Conservation (phyloP, 805 yeast genomes). For the Isabelozyma heimii region DNA sequence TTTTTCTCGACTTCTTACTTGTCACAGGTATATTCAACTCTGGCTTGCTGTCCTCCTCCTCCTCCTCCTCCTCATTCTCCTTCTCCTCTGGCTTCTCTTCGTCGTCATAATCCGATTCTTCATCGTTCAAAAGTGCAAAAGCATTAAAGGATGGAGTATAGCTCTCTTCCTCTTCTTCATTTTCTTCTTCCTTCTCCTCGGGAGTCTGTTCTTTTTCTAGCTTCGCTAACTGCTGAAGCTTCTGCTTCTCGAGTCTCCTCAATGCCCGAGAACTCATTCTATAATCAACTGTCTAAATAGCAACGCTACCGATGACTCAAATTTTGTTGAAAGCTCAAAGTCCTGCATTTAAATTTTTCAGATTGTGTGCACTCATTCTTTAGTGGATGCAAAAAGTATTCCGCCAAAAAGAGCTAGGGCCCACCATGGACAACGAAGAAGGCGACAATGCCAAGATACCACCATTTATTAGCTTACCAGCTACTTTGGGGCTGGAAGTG, state of each 20-base stretch:
- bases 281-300: background rate
- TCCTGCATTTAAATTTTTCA: background rate
- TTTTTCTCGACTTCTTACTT: conserved; percentile 14
- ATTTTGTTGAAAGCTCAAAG: background rate
- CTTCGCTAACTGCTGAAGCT: conserved; percentile 8
- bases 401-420: background rate
- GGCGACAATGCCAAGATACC: too few relatives aligned
- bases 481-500: background rate
- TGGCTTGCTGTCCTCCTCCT: background rate
- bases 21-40: conserved; percentile 9
- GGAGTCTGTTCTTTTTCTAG: conserved; percentile 2
- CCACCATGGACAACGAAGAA: conserved; percentile 11
- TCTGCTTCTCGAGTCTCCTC: conserved; percentile 38
- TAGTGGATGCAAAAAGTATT: conserved; percentile 15
- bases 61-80: conserved; percentile 7
- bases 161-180: conserved; percentile 13
- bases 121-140: conserved; percentile 41
- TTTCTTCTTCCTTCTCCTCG: conserved; percentile 10
- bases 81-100: conserved; percentile 18
- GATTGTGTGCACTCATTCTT: background rate
- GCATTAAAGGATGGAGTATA: conserved; percentile 34
- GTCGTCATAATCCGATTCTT: conserved; percentile 12
- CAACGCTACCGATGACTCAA: background rate
- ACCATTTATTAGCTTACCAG: background rate
- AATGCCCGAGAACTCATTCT: conserved; percentile 52